Evolutionary conservation across 352 stramenopile species (phyloP).

Genomic region (Phytophthora agathidicida): DNA sequence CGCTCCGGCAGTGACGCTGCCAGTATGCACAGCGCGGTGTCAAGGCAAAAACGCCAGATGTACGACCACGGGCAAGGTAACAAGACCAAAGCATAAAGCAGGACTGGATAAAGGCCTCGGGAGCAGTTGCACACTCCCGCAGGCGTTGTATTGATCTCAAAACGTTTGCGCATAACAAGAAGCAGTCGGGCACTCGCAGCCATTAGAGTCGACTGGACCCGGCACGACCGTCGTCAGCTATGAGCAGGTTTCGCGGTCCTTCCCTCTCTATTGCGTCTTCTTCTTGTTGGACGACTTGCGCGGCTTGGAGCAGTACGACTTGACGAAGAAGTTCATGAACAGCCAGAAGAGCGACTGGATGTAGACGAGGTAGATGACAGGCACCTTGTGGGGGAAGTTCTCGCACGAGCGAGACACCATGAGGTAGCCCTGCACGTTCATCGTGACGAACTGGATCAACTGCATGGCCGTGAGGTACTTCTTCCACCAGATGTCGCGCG

Average conservation of each 20-base stretch:
- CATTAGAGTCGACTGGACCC: not conserved
- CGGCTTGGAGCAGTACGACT: constrained; percentile 89
- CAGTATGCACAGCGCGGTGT: no score
- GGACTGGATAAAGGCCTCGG: constrained; percentile 9
- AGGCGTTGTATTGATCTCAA: constrained; percentile 31
- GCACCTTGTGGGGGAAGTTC: constrained; percentile 80
- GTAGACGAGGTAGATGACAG: constrained; percentile 94
- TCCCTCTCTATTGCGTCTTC: constrained; percentile 57
- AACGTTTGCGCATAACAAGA: constrained; percentile 15
- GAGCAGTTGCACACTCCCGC: constrained; percentile 2
- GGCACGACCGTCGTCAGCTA: not conserved
- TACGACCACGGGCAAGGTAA: no score
- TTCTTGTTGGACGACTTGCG: constrained; percentile 49
- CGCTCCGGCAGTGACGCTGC: no score
- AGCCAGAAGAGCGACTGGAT: constrained; percentile 86
- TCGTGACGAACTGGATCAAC: constrained; percentile 94
- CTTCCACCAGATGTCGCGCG: constrained; percentile 98
- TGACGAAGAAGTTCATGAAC: constrained; percentile 97
- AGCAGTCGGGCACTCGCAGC: not conserved
- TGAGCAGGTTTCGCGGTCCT: constrained; percentile 5
- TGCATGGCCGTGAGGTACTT: constrained; percentile 96
- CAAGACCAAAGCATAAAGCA: constrained; percentile 1
- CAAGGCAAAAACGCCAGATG: not conserved
- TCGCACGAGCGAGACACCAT: constrained; percentile 90
- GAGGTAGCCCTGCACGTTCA: constrained; percentile 81